Evolutionary conservation across 495 filamentous ascomycete species (phyloP), one percentile per base, ranked within the genome.

Genomic region (Amniculicola lignicola): DNA sequence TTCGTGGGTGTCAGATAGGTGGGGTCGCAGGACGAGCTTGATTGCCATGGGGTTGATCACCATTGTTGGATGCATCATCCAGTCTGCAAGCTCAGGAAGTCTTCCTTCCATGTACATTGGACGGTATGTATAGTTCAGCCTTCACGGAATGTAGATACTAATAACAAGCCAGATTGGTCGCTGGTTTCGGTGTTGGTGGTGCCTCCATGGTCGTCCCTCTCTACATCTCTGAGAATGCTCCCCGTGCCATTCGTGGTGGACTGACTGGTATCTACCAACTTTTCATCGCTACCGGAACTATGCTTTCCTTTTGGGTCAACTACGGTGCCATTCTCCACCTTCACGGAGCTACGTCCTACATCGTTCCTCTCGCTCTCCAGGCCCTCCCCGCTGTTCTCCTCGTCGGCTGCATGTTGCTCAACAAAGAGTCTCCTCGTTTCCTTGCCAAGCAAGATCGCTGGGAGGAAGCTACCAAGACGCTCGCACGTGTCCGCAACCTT

Each of bases 181-280:
- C 77, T 41, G 86, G 86, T 16, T 64, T 88, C 16, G 84, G 84
- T 23, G 77, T 86, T 57, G 84, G 84, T 19, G 79, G 76, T 37
- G 81, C 82, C 22, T 81, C 79, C 18, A 83, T 85, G 80, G 70
- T 86, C 49, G 81, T 78, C 35, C 82, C 82, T 11, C 71, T 82
- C 24, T 79, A 77, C 61, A 71, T 79, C 38, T 69, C 74, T 24
- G 86, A 89, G 60, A 87, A 85, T 48, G 83, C 85, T 10, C 85
- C 86, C 3, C 75, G 85, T 38, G 83, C 82, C 29, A 87, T 88
- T 59, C 84, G 85, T 39, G 85, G 85, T 24, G 79, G 79, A 16
- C 70, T 89, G 29, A 87, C 82, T 23, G 83, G 83, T 42, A 73
- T 87, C 50, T 88, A 88, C 62, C 84, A 88, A 59, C 76, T 87